These are phyloP conservation scores for Podosphaera leucotricha DNA, from an alignment of 2,329 filamentous ascomycete species.

Conservation along the genomic window DNA sequence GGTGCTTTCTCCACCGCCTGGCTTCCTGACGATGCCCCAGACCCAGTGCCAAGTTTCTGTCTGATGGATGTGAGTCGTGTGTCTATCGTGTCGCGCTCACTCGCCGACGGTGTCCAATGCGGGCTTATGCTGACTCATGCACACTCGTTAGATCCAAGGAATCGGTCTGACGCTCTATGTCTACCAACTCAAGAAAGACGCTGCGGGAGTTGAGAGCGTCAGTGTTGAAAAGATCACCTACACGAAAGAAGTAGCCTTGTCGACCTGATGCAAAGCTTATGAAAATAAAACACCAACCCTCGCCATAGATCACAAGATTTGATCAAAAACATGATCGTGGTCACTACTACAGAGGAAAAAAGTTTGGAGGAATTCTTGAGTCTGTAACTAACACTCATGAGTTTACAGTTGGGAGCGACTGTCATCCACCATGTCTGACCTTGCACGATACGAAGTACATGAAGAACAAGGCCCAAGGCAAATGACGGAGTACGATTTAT, in stretches of 20 bases:
- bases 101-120: no score
- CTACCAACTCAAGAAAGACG: constrained; percentile 62
- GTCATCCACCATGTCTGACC: background rate
- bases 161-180: constrained; percentile 92
- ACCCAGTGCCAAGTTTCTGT: constrained; percentile 77
- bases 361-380: no score
- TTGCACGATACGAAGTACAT: background rate
- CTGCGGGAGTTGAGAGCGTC: constrained; percentile 53
- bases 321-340: background rate
- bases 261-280: background rate
- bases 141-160: constrained; percentile 53
- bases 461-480: background rate
- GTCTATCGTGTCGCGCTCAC: background rate
- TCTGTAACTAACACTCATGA: no score
- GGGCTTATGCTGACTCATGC: constrained; percentile 6
- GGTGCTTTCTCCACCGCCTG: constrained; percentile 37
- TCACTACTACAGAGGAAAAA: background rate
- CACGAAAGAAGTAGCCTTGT: constrained; percentile 36
- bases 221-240: constrained; percentile 73
- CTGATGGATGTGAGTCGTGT: constrained; percentile 70
- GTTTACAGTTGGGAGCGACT: no score
- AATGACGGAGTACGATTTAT: background rate
- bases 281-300: background rate
- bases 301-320: background rate
- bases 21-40: constrained; percentile 31